A percentile compares a stretch with the other conserved stretches of the same genome.
Evolutionary conservation across 306 rosid genomes (phyloP).

Genomic region (Quercus bicolor): DNA sequence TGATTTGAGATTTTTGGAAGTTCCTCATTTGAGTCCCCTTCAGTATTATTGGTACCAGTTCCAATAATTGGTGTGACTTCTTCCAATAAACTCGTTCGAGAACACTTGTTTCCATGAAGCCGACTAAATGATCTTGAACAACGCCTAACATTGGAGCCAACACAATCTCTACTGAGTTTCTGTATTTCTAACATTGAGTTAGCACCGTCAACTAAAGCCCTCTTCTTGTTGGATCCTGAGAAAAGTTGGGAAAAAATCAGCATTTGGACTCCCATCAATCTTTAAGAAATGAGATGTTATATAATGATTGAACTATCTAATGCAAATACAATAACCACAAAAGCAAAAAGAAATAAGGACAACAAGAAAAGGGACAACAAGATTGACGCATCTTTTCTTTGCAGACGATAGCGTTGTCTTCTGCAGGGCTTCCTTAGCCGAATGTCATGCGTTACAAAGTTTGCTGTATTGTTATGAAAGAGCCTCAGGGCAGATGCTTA

Average conservation of each 20-base stretch:
- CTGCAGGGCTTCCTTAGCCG: too few relatives aligned
- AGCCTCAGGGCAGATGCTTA: too few relatives aligned
- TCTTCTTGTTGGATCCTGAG: slow-evolving; percentile 46
- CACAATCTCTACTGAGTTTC: slow-evolving; percentile 28
- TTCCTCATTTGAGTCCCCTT: slow-evolving; percentile 23
- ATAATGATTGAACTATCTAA: not conserved
- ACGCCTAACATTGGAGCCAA: slow-evolving; percentile 11
- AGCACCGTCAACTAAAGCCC: slow-evolving; percentile 36
- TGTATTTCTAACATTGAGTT: slow-evolving; percentile 25
- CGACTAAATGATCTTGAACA: slow-evolving; percentile 21
- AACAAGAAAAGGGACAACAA: not conserved
- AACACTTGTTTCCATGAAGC: slow-evolving; percentile 17
- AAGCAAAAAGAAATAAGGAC: not conserved
- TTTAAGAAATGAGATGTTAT: not conserved
- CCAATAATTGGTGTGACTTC: slow-evolving; percentile 20
- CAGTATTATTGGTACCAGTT: not conserved
- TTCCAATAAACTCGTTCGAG: slow-evolving; percentile 24
- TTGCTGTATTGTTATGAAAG: too few relatives aligned
- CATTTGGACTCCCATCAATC: not conserved
- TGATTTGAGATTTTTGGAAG: slow-evolving; percentile 22
- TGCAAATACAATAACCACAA: not conserved
- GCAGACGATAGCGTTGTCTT: too few relatives aligned
- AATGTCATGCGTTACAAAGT: too few relatives aligned
- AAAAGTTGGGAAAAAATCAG: slow-evolving; percentile 27
- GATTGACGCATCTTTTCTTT: too few relatives aligned